phyloP scores from a whole-genome alignment of 1,139 yeast genomes.

The Geotrichum reessii region DNA sequence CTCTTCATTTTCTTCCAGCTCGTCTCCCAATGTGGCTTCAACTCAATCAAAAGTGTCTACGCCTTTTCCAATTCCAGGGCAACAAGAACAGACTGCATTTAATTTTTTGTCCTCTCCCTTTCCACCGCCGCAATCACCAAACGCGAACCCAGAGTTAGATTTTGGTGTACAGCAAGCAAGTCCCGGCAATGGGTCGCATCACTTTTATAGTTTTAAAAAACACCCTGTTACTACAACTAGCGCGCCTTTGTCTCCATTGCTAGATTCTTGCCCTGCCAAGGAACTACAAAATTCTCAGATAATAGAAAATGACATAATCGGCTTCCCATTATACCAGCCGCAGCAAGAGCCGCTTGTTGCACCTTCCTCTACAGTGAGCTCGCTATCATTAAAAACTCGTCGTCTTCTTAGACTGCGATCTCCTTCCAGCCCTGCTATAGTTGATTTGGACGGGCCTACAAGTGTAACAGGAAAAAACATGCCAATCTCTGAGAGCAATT shows the following conservation, averaged over 20 bases:
- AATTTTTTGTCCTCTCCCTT: not conserved
- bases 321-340: conserved; percentile 12
- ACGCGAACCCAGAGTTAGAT: not conserved
- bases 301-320: conserved; percentile 13
- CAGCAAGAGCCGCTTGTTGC: not conserved
- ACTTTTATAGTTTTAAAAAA: not conserved
- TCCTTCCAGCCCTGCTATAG: conserved; percentile 35
- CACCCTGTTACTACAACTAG: conserved; percentile 1
- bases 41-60: not conserved
- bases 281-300: conserved; percentile 1
- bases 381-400: conserved; percentile 16
- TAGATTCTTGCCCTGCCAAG: not conserved
- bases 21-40: not conserved
- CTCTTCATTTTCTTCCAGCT: conserved; percentile 19
- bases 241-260: not conserved
- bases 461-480: not conserved
- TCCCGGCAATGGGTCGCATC: not conserved
- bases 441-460: conserved; percentile 1
- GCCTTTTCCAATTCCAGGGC: not conserved
- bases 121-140: not conserved
- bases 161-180: not conserved
- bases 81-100: not conserved
- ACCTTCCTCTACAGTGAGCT: not conserved
- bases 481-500: not conserved
- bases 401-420: conserved; percentile 38